phyloP scores from a whole-genome alignment of 2,329 filamentous ascomycete genomes.

The Dendrostoma leiphaemia region DNA sequence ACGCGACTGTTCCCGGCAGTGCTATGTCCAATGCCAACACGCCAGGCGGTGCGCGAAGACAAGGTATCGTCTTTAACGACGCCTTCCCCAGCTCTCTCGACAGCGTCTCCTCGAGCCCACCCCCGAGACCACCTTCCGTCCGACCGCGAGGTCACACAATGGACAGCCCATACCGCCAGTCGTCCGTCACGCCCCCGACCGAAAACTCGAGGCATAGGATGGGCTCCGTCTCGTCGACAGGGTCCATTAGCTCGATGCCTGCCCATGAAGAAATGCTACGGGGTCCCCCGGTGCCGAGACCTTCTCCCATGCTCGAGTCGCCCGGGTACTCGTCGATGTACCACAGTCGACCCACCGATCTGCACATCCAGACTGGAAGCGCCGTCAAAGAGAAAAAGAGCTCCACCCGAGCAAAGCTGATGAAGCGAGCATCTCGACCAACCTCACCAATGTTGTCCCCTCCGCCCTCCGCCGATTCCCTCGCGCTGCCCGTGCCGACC shows the following conservation, averaged over 20 bases:
- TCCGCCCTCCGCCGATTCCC: conserved; percentile 57
- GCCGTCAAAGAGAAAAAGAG: conserved; percentile 46
- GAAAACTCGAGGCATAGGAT: conserved; percentile 60
- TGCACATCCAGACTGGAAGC: conserved; percentile 30
- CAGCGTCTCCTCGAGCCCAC: conserved; percentile 41
- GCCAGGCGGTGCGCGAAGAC: conserved; percentile 31
- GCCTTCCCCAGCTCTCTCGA: conserved; percentile 50
- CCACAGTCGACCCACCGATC: conserved; percentile 32
- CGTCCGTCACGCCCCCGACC: conserved; percentile 32
- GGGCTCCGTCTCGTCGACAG: conserved; percentile 67
- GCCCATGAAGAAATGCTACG: conserved; percentile 45
- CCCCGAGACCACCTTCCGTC: conserved; percentile 35
- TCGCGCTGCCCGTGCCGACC: conserved; percentile 58
- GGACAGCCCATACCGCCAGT: conserved; percentile 51
- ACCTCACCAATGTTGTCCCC: conserved; percentile 55
- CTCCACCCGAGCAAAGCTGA: conserved; percentile 45
- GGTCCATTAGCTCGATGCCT: conserved; percentile 53
- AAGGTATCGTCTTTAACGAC: conserved; percentile 62
- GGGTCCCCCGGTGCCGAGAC: conserved; percentile 34
- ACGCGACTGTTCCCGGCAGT: conserved; percentile 34
- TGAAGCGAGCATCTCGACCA: conserved; percentile 56
- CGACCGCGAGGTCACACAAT: conserved; percentile 58
- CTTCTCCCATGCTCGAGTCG: conserved; percentile 40
- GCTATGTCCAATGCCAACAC: conserved; percentile 29
- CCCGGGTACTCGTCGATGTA: conserved; percentile 40